Base-by-base conservation (phyloP, 352 stramenopile genomes). In the Phytophthora podocarpi region DNA sequence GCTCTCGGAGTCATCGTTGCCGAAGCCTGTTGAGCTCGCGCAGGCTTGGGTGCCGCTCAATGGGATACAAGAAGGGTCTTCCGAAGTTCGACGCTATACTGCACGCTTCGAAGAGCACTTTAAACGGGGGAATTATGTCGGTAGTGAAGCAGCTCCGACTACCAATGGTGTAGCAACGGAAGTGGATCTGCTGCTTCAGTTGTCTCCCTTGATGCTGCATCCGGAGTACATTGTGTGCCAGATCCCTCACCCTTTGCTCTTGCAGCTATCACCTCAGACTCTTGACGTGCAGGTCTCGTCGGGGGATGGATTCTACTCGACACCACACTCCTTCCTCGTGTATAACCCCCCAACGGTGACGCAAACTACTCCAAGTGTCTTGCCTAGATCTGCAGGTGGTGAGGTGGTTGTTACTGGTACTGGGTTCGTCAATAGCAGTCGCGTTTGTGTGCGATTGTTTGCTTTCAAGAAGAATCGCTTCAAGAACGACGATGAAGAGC, bases 201-300 rank as follows among this genome's bases (percentile, higher is more conserved):
- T 89, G 1, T 91, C 82, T 3, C 82, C 82, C 0, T 52, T 78
- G 13, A 85, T 87, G 56, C 67, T 74, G 8, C 55, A 78, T 30
- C 16, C 71, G 1, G 76, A 84, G 8, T 68, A 66, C 30, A 77
- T 86, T 4, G 55, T 73, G 10, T 77, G 70, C 51, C n/a, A 70
- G 59, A 16, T 78, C 74, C 52, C 47, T 26, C 9, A 43, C 28
- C 16, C 30, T 5, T 26, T 72, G 13, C 50, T 72, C 5, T 11
- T n/a, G 5, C 31, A 64, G 13, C 23, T 69, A 40, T 60, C 64
- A 0, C 66, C 80, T 1, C 73, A 87, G n/a, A 51, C 36, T 13
- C 45, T 91, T 1, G 54, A 72, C 26, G 70, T 90, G 0, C 80
- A 91, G 39, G 78, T 91, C 9, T 91, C 82, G 0, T 89, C 82